Base-by-base conservation (phyloP, 495 filamentous ascomycete species). In the Neurospora tetrasperma region DNA sequence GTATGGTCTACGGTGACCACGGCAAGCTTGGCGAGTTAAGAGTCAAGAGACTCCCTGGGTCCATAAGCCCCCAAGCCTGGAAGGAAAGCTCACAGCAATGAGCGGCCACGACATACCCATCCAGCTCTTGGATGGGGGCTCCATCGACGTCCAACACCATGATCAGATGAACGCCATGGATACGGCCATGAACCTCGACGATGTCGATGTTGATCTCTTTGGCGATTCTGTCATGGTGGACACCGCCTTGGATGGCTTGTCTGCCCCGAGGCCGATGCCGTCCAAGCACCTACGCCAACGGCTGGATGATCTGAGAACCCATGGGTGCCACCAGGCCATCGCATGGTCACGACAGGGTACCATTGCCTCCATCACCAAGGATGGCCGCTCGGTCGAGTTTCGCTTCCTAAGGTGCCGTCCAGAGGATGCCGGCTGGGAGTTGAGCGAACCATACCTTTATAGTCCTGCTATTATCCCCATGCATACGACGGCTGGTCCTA, bases 311-410 rank as follows among this genome's bases (percentile, higher is more conserved):
- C 86, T 97, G 78, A 89, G 93, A 54, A 76, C 86, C 69, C 86
- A 87, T 72, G 95, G 94, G 4, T 97, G 93, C 78, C 92, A 91
- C 84, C 91, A 95, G 93, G 90, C 88, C 74, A 87, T 98, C 71
- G 90, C 91, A 69, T 98, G 96, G 96, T 97, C 96, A 20, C 93
- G 90, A 72, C 84, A 89, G 78, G 96, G 96, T 71, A 93, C 90
- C 76, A 92, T 98, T 79, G 95, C 95, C 40, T 90, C 90, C 72
- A 91, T 98, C 76, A 87, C 90, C 31, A 80, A 87, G n/a, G 89
- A 92, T 79, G 90, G 91, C 31, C 85, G 85, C 31, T 85, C 84
- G 7, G 83, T 98, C 41, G 88, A 90, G 73, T 83, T 96, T 14
- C 88, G 90, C 69, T 89, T 92, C 79, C 84, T 98, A 10, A 85